Evolutionary conservation across 2,329 filamentous ascomycete species (phyloP).

Genomic region (Botrytis tulipae): DNA sequence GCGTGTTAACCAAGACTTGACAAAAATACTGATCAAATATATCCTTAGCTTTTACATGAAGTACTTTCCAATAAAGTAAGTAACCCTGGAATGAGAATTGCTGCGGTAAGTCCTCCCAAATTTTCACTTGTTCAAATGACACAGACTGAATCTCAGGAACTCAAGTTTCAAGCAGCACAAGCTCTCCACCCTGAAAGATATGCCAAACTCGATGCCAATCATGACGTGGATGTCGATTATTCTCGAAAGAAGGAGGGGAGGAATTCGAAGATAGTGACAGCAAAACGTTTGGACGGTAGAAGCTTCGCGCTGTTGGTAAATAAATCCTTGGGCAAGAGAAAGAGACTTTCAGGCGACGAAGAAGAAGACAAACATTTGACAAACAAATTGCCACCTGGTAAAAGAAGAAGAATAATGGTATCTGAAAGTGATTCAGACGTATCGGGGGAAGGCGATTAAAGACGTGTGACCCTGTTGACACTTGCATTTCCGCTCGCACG

Average conservation of each 20-base stretch:
- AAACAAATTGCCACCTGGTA: neutral
- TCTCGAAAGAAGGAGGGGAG: neutral
- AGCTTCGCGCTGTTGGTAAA: neutral
- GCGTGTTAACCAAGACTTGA: neutral
- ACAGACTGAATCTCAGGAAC: neutral
- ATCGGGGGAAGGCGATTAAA: neutral
- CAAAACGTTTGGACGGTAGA: neutral
- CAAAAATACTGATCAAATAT: neutral
- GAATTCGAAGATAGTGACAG: neutral
- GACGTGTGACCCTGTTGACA: too few relatives aligned
- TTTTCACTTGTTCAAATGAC: neutral
- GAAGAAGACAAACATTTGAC: neutral
- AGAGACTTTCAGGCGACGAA: neutral
- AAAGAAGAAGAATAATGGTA: too few relatives aligned
- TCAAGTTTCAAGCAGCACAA: neutral
- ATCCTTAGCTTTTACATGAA: neutral
- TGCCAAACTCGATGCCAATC: neutral
- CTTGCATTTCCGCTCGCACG: neutral
- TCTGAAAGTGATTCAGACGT: too few relatives aligned
- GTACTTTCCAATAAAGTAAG: neutral
- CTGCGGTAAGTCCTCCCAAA: neutral
- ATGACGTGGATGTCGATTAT: neutral
- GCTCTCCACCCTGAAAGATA: neutral
- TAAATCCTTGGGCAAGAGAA: neutral
- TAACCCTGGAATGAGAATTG: neutral